phyloP scores from a whole-genome alignment of 1,284 basidiomycete species.

The Limonomyces culmigenus region DNA sequence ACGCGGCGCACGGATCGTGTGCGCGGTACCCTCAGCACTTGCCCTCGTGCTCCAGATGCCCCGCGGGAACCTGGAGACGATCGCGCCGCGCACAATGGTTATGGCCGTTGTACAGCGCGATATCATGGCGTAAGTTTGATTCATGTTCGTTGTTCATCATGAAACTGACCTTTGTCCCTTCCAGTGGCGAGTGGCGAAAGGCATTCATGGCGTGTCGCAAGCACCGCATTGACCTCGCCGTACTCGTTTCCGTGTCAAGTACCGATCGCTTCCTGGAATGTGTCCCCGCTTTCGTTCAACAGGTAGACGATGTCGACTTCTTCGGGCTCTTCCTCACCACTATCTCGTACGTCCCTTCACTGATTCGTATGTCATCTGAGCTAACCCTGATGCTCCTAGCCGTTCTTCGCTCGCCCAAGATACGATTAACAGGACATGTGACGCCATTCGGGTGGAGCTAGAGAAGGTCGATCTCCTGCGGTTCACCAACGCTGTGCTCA shows the following conservation, averaged over 20 bases:
- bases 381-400: not conserved
- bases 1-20: constrained; percentile 74
- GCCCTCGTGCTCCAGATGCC: constrained; percentile 94
- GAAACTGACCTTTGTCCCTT: constrained; percentile 2
- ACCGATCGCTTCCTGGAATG: constrained; percentile 57
- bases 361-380: constrained; percentile 46
- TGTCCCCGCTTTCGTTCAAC: constrained; percentile 59
- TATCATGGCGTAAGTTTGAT: constrained; percentile 42
- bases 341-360: constrained; percentile 42
- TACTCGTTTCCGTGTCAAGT: constrained; percentile 67
- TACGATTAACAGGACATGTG: constrained; percentile 62
- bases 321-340: constrained; percentile 86
- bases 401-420: constrained; percentile 22
- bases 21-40: constrained; percentile 77
- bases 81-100: constrained; percentile 85
- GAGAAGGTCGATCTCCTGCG: constrained; percentile 56
- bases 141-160: constrained; percentile 1
- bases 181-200: constrained; percentile 56
- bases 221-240: constrained; percentile 84
- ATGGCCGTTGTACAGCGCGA: constrained; percentile 68
- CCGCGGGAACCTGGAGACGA: constrained; percentile 90
- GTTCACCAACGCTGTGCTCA: constrained; percentile 85
- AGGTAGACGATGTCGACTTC: constrained; percentile 81
- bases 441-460: constrained; percentile 60
- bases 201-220: constrained; percentile 87